A percentile compares a stretch with the other conserved stretches of the same genome.
Evolutionary conservation across 768 basidiomycete genomes (phyloP).

Genomic region (Suillus spraguei): DNA sequence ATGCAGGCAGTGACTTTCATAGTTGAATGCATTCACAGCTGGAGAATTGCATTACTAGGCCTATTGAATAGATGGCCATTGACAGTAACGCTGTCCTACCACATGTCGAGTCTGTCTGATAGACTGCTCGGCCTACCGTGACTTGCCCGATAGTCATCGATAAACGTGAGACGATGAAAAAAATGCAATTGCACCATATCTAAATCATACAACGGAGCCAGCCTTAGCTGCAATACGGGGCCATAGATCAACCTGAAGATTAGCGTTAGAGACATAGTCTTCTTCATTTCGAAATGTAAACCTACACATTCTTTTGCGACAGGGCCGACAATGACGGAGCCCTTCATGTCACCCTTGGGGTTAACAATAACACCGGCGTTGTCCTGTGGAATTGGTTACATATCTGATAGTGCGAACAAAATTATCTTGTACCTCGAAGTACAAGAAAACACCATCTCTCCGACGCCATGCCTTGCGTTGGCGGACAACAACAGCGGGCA

Average conservation of each 20-base stretch:
- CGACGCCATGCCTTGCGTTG: conserved; percentile 99
- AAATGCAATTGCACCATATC: conserved; percentile 7
- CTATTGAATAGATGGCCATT: background rate
- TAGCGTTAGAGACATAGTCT: background rate
- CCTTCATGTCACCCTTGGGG: conserved; percentile 99
- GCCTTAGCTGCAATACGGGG: conserved; percentile 99
- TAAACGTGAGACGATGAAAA: background rate
- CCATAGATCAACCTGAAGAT: conserved; percentile 88
- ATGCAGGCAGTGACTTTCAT: background rate
- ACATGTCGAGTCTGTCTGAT: background rate
- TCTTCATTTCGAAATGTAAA: conserved; percentile 21
- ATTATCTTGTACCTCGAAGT: conserved; percentile 75
- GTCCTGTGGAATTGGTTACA: conserved; percentile 49
- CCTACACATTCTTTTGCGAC: conserved; percentile 99
- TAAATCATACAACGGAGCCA: conserved; percentile 89
- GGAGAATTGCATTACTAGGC: background rate
- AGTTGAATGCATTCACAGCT: background rate
- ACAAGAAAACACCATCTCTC: conserved; percentile 98
- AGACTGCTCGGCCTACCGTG: background rate
- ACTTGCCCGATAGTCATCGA: background rate
- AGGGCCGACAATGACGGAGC: conserved; percentile 93
- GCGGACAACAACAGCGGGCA: conserved; percentile 96
- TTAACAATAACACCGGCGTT: conserved; percentile 98
- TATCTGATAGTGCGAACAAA: background rate
- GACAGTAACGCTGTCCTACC: background rate